Percentiles rank a stretch among this genome's conserved stretches.
Conservation (phyloP, 164 flowering plant species). For the Saururus chinensis region DNA sequence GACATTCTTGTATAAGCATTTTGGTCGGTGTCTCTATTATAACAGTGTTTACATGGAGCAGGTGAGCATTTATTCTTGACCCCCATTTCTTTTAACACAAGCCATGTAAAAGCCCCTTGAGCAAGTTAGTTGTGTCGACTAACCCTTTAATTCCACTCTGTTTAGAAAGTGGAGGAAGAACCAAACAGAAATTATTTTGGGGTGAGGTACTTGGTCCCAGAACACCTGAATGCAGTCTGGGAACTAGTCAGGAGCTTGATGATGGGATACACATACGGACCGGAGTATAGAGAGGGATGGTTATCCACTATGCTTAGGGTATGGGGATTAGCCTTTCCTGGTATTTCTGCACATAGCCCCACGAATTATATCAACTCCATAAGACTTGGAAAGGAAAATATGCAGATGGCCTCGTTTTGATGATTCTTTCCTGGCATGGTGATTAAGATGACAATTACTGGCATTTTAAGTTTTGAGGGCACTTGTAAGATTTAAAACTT, state of each 20-base stretch:
- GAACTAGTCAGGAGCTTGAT: conserved; percentile 54
- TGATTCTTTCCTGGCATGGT: not conserved
- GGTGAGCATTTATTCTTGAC: conserved; percentile 23
- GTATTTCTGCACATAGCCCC: conserved; percentile 51
- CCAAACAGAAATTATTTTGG: conserved; percentile 76
- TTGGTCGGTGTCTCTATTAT: conserved; percentile 52
- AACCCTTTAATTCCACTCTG: not conserved
- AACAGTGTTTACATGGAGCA: conserved; percentile 55
- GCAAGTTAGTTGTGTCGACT: not conserved
- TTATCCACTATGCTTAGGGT: conserved; percentile 29
- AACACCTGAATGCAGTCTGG: conserved; percentile 44
- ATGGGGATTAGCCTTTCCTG: conserved; percentile 49
- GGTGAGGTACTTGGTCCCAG: conserved; percentile 35
- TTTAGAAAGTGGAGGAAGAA: conserved; percentile 34
- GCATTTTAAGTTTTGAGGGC: too few species aligned
- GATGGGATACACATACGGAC: conserved; percentile 27
- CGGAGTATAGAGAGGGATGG: conserved; percentile 47
- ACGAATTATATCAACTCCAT: conserved; percentile 52
- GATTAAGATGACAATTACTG: too few species aligned
- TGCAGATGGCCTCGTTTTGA: conserved; percentile 5
- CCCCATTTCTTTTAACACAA: not conserved
- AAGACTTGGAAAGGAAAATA: conserved; percentile 25
- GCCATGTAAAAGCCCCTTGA: not conserved
- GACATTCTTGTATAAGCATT: conserved; percentile 55
- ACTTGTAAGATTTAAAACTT: too few species aligned